These are phyloP conservation scores for Penstemon davidsonii DNA, from an alignment of 257 asterid genomes.

Conservation along the genomic window DNA sequence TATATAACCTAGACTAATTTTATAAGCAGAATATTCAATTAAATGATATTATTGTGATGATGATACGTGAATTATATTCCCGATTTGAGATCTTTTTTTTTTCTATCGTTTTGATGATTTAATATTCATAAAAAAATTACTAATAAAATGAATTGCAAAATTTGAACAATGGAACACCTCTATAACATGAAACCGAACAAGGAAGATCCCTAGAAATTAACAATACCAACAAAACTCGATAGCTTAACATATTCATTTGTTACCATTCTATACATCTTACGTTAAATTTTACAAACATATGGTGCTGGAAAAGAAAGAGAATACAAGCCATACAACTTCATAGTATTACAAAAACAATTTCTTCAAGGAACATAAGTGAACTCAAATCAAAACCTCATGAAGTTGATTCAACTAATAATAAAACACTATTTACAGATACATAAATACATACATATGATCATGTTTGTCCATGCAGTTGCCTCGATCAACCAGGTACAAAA, in stretches of 20 bases:
- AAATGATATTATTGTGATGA: no score
- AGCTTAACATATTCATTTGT: slow-evolving; percentile 4
- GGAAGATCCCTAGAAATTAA: no score
- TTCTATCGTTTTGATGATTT: no score
- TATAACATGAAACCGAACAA: no score
- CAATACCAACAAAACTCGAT: no score
- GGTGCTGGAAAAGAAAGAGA: background rate
- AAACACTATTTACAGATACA: slow-evolving; percentile 25
- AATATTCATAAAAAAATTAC: no score
- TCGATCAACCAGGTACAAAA: slow-evolving; percentile 69
- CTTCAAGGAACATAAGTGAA: background rate
- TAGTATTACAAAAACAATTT: background rate
- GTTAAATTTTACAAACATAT: background rate
- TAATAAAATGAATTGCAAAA: no score
- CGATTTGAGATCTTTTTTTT: no score
- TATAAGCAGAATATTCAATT: no score
- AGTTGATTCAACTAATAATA: background rate
- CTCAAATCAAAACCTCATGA: slow-evolving; percentile 5
- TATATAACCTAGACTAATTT: no score
- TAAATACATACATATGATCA: slow-evolving; percentile 6
- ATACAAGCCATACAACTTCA: background rate
- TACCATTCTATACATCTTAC: background rate
- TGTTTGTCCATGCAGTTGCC: slow-evolving; percentile 1
- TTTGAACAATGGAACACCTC: no score
- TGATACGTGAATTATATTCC: no score